phyloP scores from a whole-genome alignment of 2,329 filamentous ascomycete genomes.

The Lasiodiplodia sp. region DNA sequence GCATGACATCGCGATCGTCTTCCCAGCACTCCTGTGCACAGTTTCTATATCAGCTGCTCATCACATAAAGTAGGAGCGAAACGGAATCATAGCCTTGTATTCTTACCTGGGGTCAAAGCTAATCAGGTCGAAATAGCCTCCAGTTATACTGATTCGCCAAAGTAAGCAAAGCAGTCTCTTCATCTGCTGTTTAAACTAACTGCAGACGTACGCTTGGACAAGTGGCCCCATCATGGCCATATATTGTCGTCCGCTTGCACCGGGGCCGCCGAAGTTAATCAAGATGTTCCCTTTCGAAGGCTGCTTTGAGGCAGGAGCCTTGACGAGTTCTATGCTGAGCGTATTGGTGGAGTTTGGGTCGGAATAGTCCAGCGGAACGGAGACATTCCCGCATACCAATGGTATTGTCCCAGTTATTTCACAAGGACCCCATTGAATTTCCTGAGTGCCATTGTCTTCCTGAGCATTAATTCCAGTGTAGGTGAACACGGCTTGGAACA shows the following conservation, averaged over 20 bases:
- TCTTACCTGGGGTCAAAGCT: constrained; percentile 25
- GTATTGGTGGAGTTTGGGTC: constrained; percentile 33
- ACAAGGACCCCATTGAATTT: constrained; percentile 15
- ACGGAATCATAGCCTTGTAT: too few species aligned
- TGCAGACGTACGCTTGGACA: constrained; percentile 2
- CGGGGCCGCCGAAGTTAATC: constrained; percentile 39
- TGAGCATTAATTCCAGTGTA: neutral
- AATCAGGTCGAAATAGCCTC: constrained; percentile 34
- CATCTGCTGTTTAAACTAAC: neutral
- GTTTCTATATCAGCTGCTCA: too few species aligned
- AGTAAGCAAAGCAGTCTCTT: neutral
- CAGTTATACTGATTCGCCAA: constrained; percentile 20
- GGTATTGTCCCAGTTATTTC: neutral
- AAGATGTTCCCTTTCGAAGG: constrained; percentile 36
- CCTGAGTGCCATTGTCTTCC: neutral
- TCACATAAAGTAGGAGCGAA: too few species aligned
- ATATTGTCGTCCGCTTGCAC: constrained; percentile 17
- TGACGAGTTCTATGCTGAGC: constrained; percentile 33
- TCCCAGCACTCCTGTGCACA: constrained; percentile 20
- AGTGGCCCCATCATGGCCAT: constrained; percentile 7
- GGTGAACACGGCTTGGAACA: constrained; percentile 1
- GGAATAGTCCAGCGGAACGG: constrained; percentile 47
- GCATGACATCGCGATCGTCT: constrained; percentile 34
- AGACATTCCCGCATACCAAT: constrained; percentile 40
- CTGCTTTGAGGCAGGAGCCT: constrained; percentile 32